Evolutionary conservation across 2,329 filamentous ascomycete species (phyloP).

Genomic region (Fusarium irregulare): DNA sequence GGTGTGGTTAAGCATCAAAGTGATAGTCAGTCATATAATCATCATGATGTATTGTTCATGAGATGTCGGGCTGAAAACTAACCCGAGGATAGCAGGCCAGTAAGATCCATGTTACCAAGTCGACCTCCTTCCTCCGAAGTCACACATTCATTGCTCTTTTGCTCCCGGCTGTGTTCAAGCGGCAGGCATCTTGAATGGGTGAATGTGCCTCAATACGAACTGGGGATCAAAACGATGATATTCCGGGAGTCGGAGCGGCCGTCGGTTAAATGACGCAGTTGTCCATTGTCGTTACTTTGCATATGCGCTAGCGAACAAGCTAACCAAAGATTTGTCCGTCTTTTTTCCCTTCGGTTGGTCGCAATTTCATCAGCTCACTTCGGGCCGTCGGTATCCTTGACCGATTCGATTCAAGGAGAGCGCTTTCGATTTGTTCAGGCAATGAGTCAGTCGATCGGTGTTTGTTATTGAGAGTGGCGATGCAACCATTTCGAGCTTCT

Average conservation of each 20-base stretch:
- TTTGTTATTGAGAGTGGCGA: background rate
- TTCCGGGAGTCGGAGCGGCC: slow-evolving; percentile 44
- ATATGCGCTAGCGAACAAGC: background rate
- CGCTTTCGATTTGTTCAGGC: background rate
- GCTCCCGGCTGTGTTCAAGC: background rate
- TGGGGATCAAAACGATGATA: slow-evolving; percentile 38
- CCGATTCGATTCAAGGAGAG: slow-evolving; percentile 3
- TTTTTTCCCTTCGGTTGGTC: slow-evolving; percentile 42
- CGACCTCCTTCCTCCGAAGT: background rate
- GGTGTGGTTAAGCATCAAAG: background rate
- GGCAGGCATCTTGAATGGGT: background rate
- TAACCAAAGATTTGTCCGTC: slow-evolving; percentile 12
- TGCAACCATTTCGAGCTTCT: background rate
- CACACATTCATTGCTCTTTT: background rate
- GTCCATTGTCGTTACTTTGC: slow-evolving; percentile 1
- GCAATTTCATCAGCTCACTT: slow-evolving; percentile 34
- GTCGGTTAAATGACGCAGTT: slow-evolving; percentile 44
- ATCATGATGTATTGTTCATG: slow-evolving; percentile 24
- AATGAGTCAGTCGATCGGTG: background rate
- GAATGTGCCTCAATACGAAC: background rate
- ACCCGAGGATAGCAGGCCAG: background rate
- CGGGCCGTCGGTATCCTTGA: slow-evolving; percentile 42
- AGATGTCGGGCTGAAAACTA: background rate
- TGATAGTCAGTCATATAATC: slow-evolving; percentile 18
- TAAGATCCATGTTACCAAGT: background rate